Evolutionary conservation across 116 monocot species (phyloP), one percentile per base, ranked within the genome.

Genomic region (Zostera marina): DNA sequence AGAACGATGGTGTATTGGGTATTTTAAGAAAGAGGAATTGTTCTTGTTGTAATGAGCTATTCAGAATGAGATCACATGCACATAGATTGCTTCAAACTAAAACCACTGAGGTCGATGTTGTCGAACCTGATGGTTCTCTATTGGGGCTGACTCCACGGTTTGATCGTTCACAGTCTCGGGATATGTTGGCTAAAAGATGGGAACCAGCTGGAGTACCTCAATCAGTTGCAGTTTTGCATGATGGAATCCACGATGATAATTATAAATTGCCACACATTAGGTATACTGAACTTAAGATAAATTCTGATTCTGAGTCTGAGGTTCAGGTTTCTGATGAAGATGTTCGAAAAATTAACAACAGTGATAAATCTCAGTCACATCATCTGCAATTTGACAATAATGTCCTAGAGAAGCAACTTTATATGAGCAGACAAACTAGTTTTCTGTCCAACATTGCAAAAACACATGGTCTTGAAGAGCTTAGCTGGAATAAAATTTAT

Each of bases 271-370:
- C 66, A 49, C 76, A 76, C 54, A 47, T 79, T 65, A 67, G 76
- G 56, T 78, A 83, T 59, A 73, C 63, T 59, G 79, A 81, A 54
- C 67, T 76, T 54, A 81, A 87, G 59, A 45, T 78, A 42, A 71
- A 32, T 2, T 75, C 75, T 21, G 87, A 79, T 59, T 66, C 81
- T 46, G 81, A 81, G 15, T 73, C 73, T 42, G 82, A 87, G 25
- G n/a, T 67, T 12, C 61, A 26, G n/a, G 24, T 40, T 47, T 52
- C 52, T 22, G 73, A 77, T 62, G 75, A 68, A 46, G 69, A 72
- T 49, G 62, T 52, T 25, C 41, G 54, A 61, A 52, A 39, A 23
- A 39, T 53, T 51, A 58, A 60, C 41, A 8, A 56, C 47, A 67
- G 46, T 19, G 61, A 79, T 59, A 62, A 70, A 21, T 42, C 12